Evolutionary conservation across 192 early-diverging fungal species (phyloP).

Genomic region (Coemansia sp.): DNA sequence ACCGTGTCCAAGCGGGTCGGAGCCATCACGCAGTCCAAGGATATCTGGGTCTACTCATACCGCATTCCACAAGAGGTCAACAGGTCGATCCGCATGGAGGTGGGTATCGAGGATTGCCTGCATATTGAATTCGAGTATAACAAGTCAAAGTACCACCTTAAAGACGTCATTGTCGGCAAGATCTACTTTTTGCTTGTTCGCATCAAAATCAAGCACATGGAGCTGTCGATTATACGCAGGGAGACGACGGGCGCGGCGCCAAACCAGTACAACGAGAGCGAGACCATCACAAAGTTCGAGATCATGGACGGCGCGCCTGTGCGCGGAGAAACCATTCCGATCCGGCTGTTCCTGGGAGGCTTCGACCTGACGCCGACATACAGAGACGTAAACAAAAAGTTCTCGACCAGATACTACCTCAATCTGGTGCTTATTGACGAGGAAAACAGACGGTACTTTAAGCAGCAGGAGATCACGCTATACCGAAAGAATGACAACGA

Average conservation of each 20-base stretch:
- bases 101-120: slow-evolving; percentile 98
- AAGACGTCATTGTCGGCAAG: slow-evolving; percentile 99
- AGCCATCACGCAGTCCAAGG: slow-evolving; percentile 87
- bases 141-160: slow-evolving; percentile 96
- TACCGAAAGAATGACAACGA: slow-evolving; percentile 60
- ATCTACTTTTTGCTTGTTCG: slow-evolving; percentile 98
- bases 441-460: slow-evolving; percentile 98
- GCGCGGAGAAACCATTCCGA: slow-evolving; percentile 93
- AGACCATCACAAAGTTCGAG: slow-evolving; percentile 98
- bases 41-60: slow-evolving; percentile 99
- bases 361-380: slow-evolving; percentile 99
- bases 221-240: slow-evolving; percentile 94
- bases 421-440: slow-evolving; percentile 98
- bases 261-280: slow-evolving; percentile 98
- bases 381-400: slow-evolving; percentile 98
- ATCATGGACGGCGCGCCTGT: slow-evolving; percentile 99
- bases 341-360: slow-evolving; percentile 93
- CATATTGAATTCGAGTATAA: slow-evolving; percentile 99
- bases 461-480: slow-evolving; percentile 96
- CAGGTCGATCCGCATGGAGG: slow-evolving; percentile 99
- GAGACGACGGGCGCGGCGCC: slow-evolving; percentile 96
- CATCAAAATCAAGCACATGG: slow-evolving; percentile 99
- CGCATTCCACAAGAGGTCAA: slow-evolving; percentile 82
- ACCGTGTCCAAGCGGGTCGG: slow-evolving; percentile 83
- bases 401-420: slow-evolving; percentile 96